These are phyloP conservation scores for Immersiella caudata DNA, from an alignment of 495 filamentous ascomycete species.

Conservation along the genomic window DNA sequence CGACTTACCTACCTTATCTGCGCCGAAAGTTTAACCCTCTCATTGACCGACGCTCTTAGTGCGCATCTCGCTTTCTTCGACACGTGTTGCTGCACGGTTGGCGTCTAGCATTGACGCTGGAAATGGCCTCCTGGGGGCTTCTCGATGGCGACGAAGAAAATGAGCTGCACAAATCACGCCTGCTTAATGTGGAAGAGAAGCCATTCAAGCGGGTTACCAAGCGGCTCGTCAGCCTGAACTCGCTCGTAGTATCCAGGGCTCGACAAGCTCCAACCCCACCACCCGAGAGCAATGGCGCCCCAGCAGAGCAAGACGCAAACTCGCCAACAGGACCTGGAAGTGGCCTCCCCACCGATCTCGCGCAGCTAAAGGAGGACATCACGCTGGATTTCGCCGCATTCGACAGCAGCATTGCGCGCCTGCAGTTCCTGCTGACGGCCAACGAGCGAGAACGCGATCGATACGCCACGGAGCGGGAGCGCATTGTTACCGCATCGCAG, in stretches of 20 bases:
- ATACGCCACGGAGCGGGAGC: conserved; percentile 77
- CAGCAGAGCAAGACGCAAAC: conserved; percentile 28
- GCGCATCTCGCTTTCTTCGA: background rate
- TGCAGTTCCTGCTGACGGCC: conserved; percentile 82
- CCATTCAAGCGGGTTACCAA: conserved; percentile 89
- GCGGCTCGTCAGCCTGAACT: conserved; percentile 68
- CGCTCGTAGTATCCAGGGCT: conserved; percentile 56
- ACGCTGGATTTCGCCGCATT: conserved; percentile 89
- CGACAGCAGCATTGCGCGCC: conserved; percentile 81
- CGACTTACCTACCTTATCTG: too few species aligned
- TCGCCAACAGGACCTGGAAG: conserved; percentile 30
- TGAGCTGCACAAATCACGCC: conserved; percentile 85
- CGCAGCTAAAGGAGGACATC: conserved; percentile 76
- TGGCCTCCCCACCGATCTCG: conserved; percentile 45
- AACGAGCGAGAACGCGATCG: conserved; percentile 84
- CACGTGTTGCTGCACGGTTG: background rate
- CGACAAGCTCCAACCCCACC: conserved; percentile 70
- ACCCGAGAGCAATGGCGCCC: conserved; percentile 58
- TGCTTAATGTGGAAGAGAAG: conserved; percentile 88
- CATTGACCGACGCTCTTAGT: background rate
- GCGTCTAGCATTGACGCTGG: background rate
- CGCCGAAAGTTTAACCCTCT: background rate
- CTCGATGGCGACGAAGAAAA: conserved; percentile 65
- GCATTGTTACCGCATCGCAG: conserved; percentile 74
- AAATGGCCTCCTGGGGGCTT: conserved; percentile 42